Conservation (phyloP, 257 asterid species). For the Datura wrightii region DNA sequence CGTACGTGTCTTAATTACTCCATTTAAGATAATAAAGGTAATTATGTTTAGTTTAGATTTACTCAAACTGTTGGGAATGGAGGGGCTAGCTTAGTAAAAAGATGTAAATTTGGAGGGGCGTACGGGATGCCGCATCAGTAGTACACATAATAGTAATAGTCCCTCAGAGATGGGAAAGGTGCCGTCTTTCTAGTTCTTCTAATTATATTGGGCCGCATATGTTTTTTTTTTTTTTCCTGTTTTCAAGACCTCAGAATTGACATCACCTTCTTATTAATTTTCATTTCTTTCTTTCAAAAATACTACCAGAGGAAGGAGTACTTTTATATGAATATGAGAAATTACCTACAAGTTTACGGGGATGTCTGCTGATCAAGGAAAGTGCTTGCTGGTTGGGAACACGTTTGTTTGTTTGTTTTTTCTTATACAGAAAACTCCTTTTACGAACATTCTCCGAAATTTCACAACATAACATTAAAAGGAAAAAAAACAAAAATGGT, state of each 20-base stretch:
- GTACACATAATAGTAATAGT: too few species aligned
- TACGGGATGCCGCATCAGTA: conserved; percentile 30
- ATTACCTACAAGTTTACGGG: background rate
- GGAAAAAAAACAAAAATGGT: too few species aligned
- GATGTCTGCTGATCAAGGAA: background rate
- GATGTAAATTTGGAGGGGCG: too few species aligned
- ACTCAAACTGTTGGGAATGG: too few species aligned
- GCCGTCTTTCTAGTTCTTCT: background rate
- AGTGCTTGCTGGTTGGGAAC: conserved; percentile 16
- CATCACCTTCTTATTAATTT: background rate
- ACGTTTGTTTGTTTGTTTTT: background rate
- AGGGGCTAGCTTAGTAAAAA: too few species aligned
- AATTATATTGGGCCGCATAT: background rate
- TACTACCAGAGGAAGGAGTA: too few species aligned
- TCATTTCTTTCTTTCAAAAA: background rate
- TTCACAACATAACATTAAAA: too few species aligned
- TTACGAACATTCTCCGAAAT: background rate
- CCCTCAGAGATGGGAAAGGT: conserved; percentile 1
- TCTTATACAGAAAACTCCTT: background rate
- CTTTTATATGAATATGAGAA: background rate
- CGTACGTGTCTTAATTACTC: too few species aligned
- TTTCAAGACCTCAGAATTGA: background rate
- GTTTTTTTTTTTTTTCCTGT: too few species aligned
- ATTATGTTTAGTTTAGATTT: too few species aligned
- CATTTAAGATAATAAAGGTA: background rate